phyloP scores from a whole-genome alignment of 495 filamentous ascomycete genomes.

The Annulohypoxylon maeteangense region DNA sequence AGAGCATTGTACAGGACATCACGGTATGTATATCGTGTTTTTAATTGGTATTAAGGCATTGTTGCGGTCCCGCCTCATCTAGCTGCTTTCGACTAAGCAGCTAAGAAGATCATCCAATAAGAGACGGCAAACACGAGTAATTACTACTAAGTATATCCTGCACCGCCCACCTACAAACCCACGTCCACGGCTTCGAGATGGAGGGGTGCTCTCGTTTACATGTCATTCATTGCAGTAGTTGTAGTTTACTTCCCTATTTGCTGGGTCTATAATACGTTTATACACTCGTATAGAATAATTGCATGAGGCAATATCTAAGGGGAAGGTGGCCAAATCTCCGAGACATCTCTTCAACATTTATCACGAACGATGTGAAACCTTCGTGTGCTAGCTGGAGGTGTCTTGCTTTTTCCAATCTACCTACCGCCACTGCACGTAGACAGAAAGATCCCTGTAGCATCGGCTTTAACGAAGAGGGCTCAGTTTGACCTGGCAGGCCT shows the following conservation, averaged over 20 bases:
- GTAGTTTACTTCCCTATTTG: neutral
- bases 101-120: slow-evolving; percentile 23
- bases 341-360: slow-evolving; percentile 26
- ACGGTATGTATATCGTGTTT: slow-evolving; percentile 15
- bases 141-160: slow-evolving; percentile 9
- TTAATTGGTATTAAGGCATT: slow-evolving; percentile 10
- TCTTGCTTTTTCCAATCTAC: slow-evolving; percentile 4
- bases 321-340: slow-evolving; percentile 30
- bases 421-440: neutral
- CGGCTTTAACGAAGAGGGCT: slow-evolving; percentile 27
- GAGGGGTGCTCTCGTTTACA: slow-evolving; percentile 35
- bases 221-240: too few relatives aligned
- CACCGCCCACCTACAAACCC: slow-evolving; percentile 23
- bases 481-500: too few relatives aligned
- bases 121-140: slow-evolving; percentile 16
- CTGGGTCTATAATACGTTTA: neutral
- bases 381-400: slow-evolving; percentile 16
- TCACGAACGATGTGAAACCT: slow-evolving; percentile 32
- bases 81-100: neutral
- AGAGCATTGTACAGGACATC: slow-evolving; percentile 13
- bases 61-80: slow-evolving; percentile 27
- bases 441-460: slow-evolving; percentile 14
- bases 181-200: neutral
- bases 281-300: slow-evolving; percentile 8
- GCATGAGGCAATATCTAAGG: slow-evolving; percentile 20